These are phyloP conservation scores for Bipolaris cookei DNA, from an alignment of 2,329 filamentous ascomycete species.

Conservation along the genomic window DNA sequence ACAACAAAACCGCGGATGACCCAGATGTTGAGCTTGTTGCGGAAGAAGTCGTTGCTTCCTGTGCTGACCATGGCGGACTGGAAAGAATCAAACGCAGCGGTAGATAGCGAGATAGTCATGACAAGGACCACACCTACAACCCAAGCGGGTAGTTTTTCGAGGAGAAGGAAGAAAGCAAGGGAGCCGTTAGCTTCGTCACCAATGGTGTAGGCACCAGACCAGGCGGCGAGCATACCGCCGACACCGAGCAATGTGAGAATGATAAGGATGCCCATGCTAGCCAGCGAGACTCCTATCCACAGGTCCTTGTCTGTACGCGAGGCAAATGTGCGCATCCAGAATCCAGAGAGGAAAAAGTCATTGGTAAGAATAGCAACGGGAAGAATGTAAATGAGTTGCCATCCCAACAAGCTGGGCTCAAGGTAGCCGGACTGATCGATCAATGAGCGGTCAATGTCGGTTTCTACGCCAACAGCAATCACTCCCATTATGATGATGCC, in stretches of 20 bases:
- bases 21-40: slow-evolving; percentile 79
- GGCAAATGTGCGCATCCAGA: slow-evolving; percentile 85
- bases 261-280: slow-evolving; percentile 66
- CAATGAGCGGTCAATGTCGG: slow-evolving; percentile 71
- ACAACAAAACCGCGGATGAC: slow-evolving; percentile 73
- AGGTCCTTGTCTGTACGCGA: slow-evolving; percentile 80
- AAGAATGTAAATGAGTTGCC: slow-evolving; percentile 85
- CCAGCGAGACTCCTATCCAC: slow-evolving; percentile 74
- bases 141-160: slow-evolving; percentile 76
- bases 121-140: slow-evolving; percentile 82
- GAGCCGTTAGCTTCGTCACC: slow-evolving; percentile 67
- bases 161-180: slow-evolving; percentile 75
- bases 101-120: slow-evolving; percentile 78
- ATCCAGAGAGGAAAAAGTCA: slow-evolving; percentile 84
- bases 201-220: slow-evolving; percentile 75
- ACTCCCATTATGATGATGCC: slow-evolving; percentile 76
- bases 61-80: slow-evolving; percentile 87
- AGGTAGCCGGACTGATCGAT: slow-evolving; percentile 73
- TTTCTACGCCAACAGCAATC: slow-evolving; percentile 78
- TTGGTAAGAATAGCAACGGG: slow-evolving; percentile 82
- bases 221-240: slow-evolving; percentile 76
- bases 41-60: slow-evolving; percentile 82
- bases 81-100: slow-evolving; percentile 78
- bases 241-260: slow-evolving; percentile 76
- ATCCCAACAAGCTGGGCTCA: slow-evolving; percentile 74